A percentile compares a stretch with the other conserved stretches of the same genome.
Evolutionary conservation across 306 rosid genomes (phyloP).

Genomic region (Pachyrhizus erosus): DNA sequence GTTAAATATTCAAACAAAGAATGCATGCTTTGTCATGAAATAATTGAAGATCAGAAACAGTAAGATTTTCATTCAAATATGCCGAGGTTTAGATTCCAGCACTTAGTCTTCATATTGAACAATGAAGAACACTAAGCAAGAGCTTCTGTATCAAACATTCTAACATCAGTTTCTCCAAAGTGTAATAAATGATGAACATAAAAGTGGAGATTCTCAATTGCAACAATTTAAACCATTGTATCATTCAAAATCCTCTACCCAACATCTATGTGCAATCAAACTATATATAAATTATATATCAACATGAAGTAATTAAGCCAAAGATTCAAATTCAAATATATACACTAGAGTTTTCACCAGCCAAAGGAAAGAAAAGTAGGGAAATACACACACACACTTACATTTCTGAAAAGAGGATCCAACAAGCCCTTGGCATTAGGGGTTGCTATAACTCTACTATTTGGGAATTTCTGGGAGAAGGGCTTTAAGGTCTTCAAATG

Average conservation of each 20-base stretch:
- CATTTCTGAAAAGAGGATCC: slow-evolving; percentile 88
- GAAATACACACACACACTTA: slow-evolving; percentile 39
- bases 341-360: background rate
- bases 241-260: slow-evolving; percentile 33
- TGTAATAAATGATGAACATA: background rate
- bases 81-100: background rate
- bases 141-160: background rate
- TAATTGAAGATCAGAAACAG: background rate
- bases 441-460: slow-evolving; percentile 74
- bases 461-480: slow-evolving; percentile 71
- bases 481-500: slow-evolving; percentile 89
- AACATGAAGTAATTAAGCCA: slow-evolving; percentile 15
- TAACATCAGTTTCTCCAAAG: background rate
- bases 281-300: background rate
- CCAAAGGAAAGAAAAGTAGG: slow-evolving; percentile 19
- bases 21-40: background rate
- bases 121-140: background rate
- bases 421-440: slow-evolving; percentile 78
- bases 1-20: background rate
- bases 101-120: background rate
- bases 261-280: slow-evolving; percentile 22
- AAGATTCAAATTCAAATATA: slow-evolving; percentile 15
- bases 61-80: background rate
- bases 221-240: slow-evolving; percentile 22
- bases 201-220: background rate